Conservation (phyloP, 768 basidiomycete genomes). For the Hygrocybe punicea region DNA sequence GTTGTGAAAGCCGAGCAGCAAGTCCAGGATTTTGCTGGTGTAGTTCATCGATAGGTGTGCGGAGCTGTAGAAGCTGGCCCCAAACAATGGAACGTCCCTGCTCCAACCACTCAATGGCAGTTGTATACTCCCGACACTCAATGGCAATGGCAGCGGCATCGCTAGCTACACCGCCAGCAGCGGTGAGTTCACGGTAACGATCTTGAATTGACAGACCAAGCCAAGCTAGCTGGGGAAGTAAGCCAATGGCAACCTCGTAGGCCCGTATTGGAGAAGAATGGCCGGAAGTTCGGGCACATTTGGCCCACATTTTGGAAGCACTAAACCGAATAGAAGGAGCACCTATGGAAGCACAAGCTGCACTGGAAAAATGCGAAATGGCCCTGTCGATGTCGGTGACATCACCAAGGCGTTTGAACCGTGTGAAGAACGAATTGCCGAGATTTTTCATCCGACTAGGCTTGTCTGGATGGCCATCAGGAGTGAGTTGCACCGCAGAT, state of each 20-base stretch:
- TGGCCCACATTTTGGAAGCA: background rate
- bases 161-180: conserved; percentile 1
- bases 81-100: conserved; percentile 22
- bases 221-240: conserved; percentile 16
- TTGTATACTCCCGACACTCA: background rate
- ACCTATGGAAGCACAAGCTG: background rate
- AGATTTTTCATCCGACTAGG: too few relatives aligned
- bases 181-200: conserved; percentile 7
- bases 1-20: conserved; percentile 3
- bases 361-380: background rate
- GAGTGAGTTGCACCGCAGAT: too few relatives aligned
- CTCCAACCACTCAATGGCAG: conserved; percentile 23
- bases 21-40: conserved; percentile 2
- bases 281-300: background rate
- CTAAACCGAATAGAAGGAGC: background rate
- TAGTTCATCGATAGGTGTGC: conserved; percentile 20
- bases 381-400: background rate
- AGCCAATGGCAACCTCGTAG: conserved; percentile 5
- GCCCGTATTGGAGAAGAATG: background rate
- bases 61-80: conserved; percentile 16
- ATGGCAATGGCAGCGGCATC: conserved; percentile 15
- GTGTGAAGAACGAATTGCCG: too few relatives aligned
- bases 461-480: too few relatives aligned
- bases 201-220: conserved; percentile 10
- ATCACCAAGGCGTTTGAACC: too few relatives aligned